Conservation (phyloP, 164 flowering plant genomes). For the Litsea cubeba region DNA sequence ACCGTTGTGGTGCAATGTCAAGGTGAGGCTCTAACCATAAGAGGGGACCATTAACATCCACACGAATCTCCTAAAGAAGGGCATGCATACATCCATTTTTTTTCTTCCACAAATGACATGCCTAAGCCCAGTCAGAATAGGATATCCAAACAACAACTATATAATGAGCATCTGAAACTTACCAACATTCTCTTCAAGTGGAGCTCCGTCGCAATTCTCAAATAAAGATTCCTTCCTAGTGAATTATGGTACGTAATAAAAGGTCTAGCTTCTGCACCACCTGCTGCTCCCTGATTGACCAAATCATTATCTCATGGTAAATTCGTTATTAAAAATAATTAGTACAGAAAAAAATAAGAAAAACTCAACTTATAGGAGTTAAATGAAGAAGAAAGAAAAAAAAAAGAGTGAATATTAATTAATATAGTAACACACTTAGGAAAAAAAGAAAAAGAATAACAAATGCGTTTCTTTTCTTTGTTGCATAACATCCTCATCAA, state of each 20-base stretch:
- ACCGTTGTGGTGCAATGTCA: too few relatives aligned
- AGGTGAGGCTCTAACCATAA: too few relatives aligned
- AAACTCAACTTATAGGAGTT: background rate
- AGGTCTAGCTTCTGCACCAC: slow-evolving; percentile 99
- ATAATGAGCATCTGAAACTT: slow-evolving; percentile 13
- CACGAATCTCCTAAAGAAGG: too few relatives aligned
- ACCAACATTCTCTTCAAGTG: slow-evolving; percentile 97
- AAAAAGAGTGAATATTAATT: background rate
- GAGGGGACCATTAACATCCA: too few relatives aligned
- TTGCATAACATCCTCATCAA: too few relatives aligned
- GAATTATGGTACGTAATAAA: slow-evolving; percentile 92
- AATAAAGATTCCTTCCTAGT: slow-evolving; percentile 81
- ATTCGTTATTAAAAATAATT: background rate
- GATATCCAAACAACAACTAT: background rate
- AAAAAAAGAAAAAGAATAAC: too few relatives aligned
- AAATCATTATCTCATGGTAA: slow-evolving; percentile 9
- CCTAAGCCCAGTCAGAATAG: background rate
- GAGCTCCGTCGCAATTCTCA: slow-evolving; percentile 96
- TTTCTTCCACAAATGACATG: background rate
- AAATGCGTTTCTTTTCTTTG: too few relatives aligned
- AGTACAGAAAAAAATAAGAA: background rate
- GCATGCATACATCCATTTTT: too few relatives aligned
- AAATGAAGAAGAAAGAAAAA: background rate
- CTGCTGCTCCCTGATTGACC: slow-evolving; percentile 86
- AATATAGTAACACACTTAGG: background rate